Evolutionary conservation across 306 rosid genomes (phyloP), one percentile per base, ranked within the genome.

Genomic region (Cicer judaicum): DNA sequence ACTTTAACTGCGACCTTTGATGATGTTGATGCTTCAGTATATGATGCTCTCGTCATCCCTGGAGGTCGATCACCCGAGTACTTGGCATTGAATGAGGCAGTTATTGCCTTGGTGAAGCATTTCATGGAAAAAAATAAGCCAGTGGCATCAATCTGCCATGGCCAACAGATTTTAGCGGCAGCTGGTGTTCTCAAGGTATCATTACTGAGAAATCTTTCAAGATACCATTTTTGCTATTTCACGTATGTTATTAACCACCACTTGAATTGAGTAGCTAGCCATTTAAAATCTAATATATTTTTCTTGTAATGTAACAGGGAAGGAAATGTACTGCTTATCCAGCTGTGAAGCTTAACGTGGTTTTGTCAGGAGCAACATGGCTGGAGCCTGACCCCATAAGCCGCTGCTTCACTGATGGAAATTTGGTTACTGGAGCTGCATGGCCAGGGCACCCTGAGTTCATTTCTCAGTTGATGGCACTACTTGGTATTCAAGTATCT

Each of bases 361-460:
- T 84, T 43, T 68, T 91, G 10, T 2, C 86, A 12, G 96, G 96
- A 24, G 98, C 90, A 13, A 84, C 86, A 34, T 94, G 97, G 97
- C 39, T 87, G 85, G 98, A 94, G 80, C 97, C 97, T 1, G 83
- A 88, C n/a, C 98, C 93, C 18, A 90, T 91, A 46, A 62, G 90
- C 69, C 88, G 93, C 11, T 91, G 95, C 84, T 86, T 94, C 88
- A 91, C 95, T 0, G 95, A 94, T 41, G 90, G 89, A 46, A 94
- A 94, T 75, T 73, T 91, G 73, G 95, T 94, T 14, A 91, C 96
- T 0, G 98, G 95, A 78, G 97, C 97, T 29, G 91, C 93, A 7
- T 90, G 97, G 98, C 87, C 84, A 1, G 90, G 93, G 76, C 94
- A 88, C 76, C 98, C 98, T 4, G 87, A 91, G 88, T 88, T 94